Conservation (phyloP, 768 basidiomycete species). For the Agrocybe praecox region DNA sequence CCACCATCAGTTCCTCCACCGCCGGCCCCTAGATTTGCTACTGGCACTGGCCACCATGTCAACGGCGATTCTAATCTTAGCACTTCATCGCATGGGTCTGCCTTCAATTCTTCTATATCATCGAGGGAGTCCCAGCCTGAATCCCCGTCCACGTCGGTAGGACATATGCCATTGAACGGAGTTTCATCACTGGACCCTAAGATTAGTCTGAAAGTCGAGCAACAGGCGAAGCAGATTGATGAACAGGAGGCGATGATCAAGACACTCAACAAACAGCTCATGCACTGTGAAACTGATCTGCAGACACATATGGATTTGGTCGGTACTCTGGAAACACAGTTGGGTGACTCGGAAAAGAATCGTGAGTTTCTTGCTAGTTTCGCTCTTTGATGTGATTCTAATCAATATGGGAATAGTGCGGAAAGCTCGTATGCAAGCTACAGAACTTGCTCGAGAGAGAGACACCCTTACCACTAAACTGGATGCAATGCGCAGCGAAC, state of each 20-base stretch:
- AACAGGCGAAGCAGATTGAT: conserved; percentile 73
- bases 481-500: conserved; percentile 68
- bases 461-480: conserved; percentile 71
- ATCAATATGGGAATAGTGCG: conserved; percentile 55
- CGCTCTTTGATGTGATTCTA: conserved; percentile 4
- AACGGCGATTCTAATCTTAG: conserved; percentile 57
- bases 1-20: conserved; percentile 88
- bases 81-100: conserved; percentile 63
- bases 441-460: conserved; percentile 85
- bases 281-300: conserved; percentile 91
- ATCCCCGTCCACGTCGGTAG: conserved; percentile 65
- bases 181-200: conserved; percentile 55
- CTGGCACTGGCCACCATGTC: conserved; percentile 27
- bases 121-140: conserved; percentile 75
- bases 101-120: conserved; percentile 55
- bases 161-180: conserved; percentile 46
- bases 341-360: conserved; percentile 93
- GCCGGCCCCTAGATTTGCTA: conserved; percentile 61
- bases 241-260: conserved; percentile 93
- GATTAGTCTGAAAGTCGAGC: conserved; percentile 59
- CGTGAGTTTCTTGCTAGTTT: conserved; percentile 50
- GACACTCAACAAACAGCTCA: conserved; percentile 89
- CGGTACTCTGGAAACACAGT: conserved; percentile 77
- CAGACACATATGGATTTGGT: conserved; percentile 93
- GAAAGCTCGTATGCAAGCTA: conserved; percentile 92